Percentiles rank a stretch among this genome's conserved stretches.
phyloP scores from a whole-genome alignment of 1,284 basidiomycete species.

The Flammula alnicola region DNA sequence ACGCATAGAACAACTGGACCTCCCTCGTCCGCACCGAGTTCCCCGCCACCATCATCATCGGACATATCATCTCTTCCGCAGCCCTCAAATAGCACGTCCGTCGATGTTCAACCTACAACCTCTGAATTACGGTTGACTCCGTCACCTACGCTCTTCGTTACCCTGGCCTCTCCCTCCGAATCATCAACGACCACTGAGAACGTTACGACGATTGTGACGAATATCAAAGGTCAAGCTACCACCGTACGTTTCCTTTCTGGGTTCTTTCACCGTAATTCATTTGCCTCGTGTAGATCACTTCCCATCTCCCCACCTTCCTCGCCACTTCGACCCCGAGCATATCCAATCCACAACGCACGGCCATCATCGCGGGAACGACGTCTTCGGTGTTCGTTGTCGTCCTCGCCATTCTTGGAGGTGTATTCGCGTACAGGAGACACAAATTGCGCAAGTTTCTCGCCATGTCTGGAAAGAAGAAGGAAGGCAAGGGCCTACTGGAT shows the following conservation, averaged over 20 bases:
- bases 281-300: conserved; percentile 16
- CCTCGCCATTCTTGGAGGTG: conserved; percentile 27
- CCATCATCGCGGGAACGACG: conserved; percentile 35
- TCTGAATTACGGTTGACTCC: too few species aligned
- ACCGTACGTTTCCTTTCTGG: conserved; percentile 20
- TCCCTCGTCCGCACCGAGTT: not conserved
- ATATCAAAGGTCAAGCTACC: conserved; percentile 18
- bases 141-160: too few species aligned
- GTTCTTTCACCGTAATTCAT: not conserved
- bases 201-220: conserved; percentile 29
- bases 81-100: too few species aligned
- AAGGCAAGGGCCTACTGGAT: conserved; percentile 34
- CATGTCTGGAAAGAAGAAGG: conserved; percentile 20
- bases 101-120: too few species aligned
- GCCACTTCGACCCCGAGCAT: conserved; percentile 20
- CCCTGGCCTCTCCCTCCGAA: not conserved
- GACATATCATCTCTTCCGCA: too few species aligned
- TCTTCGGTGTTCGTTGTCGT: conserved; percentile 30
- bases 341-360: conserved; percentile 24
- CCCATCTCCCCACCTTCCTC: conserved; percentile 33
- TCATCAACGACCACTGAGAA: conserved; percentile 18
- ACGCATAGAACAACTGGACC: not conserved
- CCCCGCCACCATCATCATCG: not conserved
- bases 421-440: conserved; percentile 32
- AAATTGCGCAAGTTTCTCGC: conserved; percentile 26